A percentile compares a stretch with the other conserved stretches of the same genome.
Evolutionary conservation across 1,284 basidiomycete species (phyloP).

Genomic region (Naganishia sp.): DNA sequence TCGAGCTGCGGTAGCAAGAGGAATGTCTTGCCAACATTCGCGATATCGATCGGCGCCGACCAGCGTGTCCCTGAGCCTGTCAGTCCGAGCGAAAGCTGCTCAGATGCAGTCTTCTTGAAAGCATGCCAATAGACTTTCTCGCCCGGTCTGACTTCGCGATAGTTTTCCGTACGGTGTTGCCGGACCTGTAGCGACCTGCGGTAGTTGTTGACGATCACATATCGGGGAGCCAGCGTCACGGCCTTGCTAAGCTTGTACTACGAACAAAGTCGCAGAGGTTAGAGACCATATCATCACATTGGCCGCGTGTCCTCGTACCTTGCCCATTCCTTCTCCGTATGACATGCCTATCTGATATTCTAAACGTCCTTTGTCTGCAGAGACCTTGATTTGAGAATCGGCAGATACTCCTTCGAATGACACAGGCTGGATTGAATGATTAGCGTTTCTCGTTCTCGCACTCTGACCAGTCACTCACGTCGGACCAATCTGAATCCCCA

Average conservation of each 20-base stretch:
- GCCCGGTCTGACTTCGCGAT: constrained; percentile 62
- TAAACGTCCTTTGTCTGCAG: constrained; percentile 57
- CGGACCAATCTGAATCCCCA: constrained; percentile 89
- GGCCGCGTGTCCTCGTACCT: constrained; percentile 51
- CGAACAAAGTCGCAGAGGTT: not conserved
- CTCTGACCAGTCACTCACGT: constrained; percentile 56
- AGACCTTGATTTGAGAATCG: constrained; percentile 79
- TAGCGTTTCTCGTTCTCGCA: constrained; percentile 14
- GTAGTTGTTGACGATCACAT: constrained; percentile 84
- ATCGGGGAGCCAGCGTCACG: constrained; percentile 87
- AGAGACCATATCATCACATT: not conserved
- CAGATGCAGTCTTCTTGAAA: constrained; percentile 62
- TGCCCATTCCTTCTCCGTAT: constrained; percentile 89
- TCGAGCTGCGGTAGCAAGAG: constrained; percentile 60
- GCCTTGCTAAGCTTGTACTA: constrained; percentile 93
- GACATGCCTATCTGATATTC: constrained; percentile 87
- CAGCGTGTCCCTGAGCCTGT: constrained; percentile 61
- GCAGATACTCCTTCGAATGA: constrained; percentile 89
- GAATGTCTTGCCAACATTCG: constrained; percentile 84
- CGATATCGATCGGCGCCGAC: constrained; percentile 86
- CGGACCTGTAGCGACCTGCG: constrained; percentile 72
- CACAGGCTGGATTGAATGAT: constrained; percentile 59
- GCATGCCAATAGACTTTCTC: constrained; percentile 72
- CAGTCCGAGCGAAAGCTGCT: constrained; percentile 78
- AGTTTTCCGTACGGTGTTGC: constrained; percentile 68